phyloP scores from a whole-genome alignment of 208 protist species.

The Leishmania aethiopica region DNA sequence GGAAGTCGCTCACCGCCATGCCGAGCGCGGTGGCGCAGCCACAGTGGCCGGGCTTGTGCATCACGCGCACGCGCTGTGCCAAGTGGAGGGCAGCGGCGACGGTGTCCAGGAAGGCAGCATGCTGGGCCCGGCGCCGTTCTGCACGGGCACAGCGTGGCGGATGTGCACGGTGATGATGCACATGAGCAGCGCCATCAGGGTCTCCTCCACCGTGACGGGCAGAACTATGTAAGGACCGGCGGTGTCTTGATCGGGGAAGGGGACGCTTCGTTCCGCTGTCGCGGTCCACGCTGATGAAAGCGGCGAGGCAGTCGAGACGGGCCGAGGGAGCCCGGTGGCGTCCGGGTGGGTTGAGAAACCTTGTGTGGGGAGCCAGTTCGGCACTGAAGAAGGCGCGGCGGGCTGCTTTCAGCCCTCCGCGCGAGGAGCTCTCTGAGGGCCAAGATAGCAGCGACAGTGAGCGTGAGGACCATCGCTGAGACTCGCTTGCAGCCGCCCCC shows the following conservation, averaged over 20 bases:
- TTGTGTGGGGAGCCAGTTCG: background rate
- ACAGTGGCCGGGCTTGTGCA: slow-evolving; percentile 14
- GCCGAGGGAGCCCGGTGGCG: slow-evolving; percentile 1
- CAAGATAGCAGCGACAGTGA: background rate
- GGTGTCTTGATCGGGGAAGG: background rate
- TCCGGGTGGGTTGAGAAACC: background rate
- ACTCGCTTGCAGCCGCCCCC: background rate
- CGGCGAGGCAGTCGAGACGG: slow-evolving; percentile 21
- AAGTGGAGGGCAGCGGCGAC: slow-evolving; percentile 27
- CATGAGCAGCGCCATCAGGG: slow-evolving; percentile 17
- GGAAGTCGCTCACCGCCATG: slow-evolving; percentile 27
- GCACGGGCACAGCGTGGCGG: slow-evolving; percentile 21
- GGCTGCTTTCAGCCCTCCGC: background rate
- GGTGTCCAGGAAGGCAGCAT: slow-evolving; percentile 25
- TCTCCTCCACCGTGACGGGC: slow-evolving; percentile 17
- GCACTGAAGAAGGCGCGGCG: background rate
- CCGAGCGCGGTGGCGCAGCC: slow-evolving; percentile 25
- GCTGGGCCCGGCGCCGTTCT: slow-evolving; percentile 12
- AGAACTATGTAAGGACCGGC: slow-evolving; percentile 15
- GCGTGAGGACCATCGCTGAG: background rate
- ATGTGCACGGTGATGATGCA: slow-evolving; percentile 26
- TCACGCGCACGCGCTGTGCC: slow-evolving; percentile 33
- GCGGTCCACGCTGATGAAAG: slow-evolving; percentile 20
- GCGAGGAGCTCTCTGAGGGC: background rate
- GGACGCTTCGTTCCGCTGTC: slow-evolving; percentile 11